phyloP scores from a whole-genome alignment of 805 yeast species.

The Middelhovenomyces tepae region DNA sequence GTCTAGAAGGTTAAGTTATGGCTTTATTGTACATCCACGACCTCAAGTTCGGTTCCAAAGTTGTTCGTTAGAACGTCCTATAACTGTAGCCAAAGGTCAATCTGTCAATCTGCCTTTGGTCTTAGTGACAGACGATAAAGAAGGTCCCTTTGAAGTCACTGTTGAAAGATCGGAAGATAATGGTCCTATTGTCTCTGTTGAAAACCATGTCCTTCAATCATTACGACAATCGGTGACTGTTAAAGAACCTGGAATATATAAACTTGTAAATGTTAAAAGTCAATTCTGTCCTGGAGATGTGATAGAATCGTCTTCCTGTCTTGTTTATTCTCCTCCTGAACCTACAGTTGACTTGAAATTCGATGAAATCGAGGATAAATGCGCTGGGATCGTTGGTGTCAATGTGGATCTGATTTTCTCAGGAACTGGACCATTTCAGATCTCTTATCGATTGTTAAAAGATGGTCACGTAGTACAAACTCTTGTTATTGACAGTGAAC shows the following conservation, averaged over 20 bases:
- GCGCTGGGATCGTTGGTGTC: slow-evolving; percentile 89
- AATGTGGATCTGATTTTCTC: slow-evolving; percentile 55
- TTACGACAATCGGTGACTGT: slow-evolving; percentile 9
- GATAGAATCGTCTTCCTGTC: slow-evolving; percentile 43
- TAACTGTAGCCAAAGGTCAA: slow-evolving; percentile 22
- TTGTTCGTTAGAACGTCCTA: slow-evolving; percentile 25
- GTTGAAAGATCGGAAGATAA: slow-evolving; percentile 15
- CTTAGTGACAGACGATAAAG: slow-evolving; percentile 22
- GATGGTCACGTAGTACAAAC: slow-evolving; percentile 26
- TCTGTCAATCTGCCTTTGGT: slow-evolving; percentile 18
- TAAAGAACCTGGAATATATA: slow-evolving; percentile 58
- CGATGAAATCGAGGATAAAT: slow-evolving; percentile 65
- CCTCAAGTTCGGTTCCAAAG: slow-evolving; percentile 40
- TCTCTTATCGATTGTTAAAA: slow-evolving; percentile 47
- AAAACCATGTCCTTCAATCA: slow-evolving; percentile 25
- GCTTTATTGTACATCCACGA: slow-evolving; percentile 45
- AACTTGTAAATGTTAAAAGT: slow-evolving; percentile 45
- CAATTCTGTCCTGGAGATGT: slow-evolving; percentile 60
- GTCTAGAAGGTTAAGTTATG: slow-evolving; percentile 33
- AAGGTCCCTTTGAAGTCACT: slow-evolving; percentile 38
- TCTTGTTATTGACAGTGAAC: slow-evolving; percentile 19
- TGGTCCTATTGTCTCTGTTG: too few relatives aligned
- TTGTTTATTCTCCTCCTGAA: slow-evolving; percentile 49
- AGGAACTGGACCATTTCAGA: slow-evolving; percentile 78
- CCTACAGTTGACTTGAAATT: slow-evolving; percentile 38